Conservation (phyloP, 2,329 filamentous ascomycete genomes). For the Teratosphaeria epicoccoides region DNA sequence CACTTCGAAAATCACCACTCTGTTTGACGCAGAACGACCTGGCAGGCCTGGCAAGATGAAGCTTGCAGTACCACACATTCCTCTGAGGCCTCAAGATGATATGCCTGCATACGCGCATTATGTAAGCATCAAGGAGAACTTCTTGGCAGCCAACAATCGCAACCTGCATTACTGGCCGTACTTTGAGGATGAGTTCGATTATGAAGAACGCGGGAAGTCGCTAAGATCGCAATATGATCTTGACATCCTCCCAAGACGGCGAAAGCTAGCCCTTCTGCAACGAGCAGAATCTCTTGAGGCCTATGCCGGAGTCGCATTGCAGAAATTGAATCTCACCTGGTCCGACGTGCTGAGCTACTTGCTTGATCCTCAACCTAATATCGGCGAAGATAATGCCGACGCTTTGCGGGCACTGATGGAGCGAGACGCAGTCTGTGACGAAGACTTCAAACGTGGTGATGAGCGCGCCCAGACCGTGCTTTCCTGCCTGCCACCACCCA, state of each 20-base stretch:
- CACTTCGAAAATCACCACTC: background rate
- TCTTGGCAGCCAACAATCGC: conserved; percentile 32
- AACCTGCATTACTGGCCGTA: conserved; percentile 33
- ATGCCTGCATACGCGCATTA: conserved; percentile 34
- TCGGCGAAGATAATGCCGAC: conserved; percentile 10
- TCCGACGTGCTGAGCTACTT: conserved; percentile 30
- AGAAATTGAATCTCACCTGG: conserved; percentile 27
- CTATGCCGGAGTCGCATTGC: conserved; percentile 27
- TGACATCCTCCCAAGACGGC: conserved; percentile 19
- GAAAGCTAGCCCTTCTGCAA: conserved; percentile 25
- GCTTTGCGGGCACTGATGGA: conserved; percentile 9
- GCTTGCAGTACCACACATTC: conserved; percentile 4
- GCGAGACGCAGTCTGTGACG: conserved; percentile 20
- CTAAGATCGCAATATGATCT: conserved; percentile 22
- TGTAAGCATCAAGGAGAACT: conserved; percentile 31
- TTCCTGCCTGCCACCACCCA: conserved; percentile 19
- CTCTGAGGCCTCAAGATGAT: conserved; percentile 5
- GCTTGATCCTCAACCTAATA: conserved; percentile 21
- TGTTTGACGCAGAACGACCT: background rate
- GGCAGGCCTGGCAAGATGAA: background rate
- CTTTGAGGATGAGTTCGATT: conserved; percentile 29
- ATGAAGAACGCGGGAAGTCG: conserved; percentile 15
- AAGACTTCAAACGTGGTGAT: conserved; percentile 24
- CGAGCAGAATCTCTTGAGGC: conserved; percentile 27
- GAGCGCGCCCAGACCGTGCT: conserved; percentile 26